Base-by-base conservation (phyloP, 768 basidiomycete genomes). In the Omphalotus guepiniiformis region DNA sequence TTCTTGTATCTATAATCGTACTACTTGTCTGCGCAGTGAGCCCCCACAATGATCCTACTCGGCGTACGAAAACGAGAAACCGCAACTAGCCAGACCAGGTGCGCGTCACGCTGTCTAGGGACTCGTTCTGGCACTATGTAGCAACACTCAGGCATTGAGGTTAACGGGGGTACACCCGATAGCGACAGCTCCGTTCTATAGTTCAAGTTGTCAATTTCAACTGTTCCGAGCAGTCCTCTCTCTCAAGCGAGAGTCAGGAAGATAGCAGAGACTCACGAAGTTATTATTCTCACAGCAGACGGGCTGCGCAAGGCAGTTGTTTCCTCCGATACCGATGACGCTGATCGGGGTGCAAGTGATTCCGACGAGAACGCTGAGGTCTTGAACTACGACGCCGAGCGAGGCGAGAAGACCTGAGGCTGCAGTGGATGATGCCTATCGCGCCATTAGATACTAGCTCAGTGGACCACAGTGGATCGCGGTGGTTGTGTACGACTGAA, bases 371-470 rank as follows among this genome's bases (percentile, higher is more conserved):
- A 50, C 37, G 28, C 16, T 15, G 15, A 45, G 12, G 22, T 44
- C 49, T 22, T 29, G 21, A 1, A 50, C 42, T 6, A 44, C 49
- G 32, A 50, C 28, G 25, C 49, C 49, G 13, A 50, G 49, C 27
- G 39, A 19, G n/a, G 41, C 37, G n/a, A 42, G 41, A 25, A 45
- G 8, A 8, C 11, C 29, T 11, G 43, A 19, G 2, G 18, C 49
- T 1, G 49, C 35, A 6, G 0, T 30, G 37, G 41, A 42, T 11
- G 27, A 26, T 19, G 41, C 41, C 41, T 42, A 16, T 39, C 3
- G 12, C 12, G 12, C 5, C 11, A 9, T 40, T 3, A 40, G 39
- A 8, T 6, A 13, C 25, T 1, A 6, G 9, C 23, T 1, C 21
- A 28, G 41, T 29, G 9, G 16, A 12, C 16, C 21, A 12, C 8